These are phyloP conservation scores for Colletotrichum sp. DNA, from an alignment of 2,329 filamentous ascomycete species.

Conservation along the genomic window DNA sequence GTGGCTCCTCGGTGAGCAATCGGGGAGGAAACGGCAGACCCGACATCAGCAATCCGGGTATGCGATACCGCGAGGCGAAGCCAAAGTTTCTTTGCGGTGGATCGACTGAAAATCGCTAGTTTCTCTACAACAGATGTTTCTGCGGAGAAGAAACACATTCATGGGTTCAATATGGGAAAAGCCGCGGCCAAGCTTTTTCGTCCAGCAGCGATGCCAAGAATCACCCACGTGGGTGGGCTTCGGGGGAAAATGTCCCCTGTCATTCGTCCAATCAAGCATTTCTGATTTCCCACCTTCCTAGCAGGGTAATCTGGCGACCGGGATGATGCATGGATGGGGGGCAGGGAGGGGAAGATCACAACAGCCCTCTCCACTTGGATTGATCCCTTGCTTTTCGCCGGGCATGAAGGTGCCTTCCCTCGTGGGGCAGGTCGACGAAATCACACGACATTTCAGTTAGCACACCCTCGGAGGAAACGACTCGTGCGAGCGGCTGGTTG, in stretches of 20 bases:
- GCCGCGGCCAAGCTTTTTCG: slow-evolving; percentile 10
- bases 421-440: neutral
- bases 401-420: neutral
- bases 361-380: neutral
- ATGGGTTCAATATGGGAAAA: neutral
- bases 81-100: neutral
- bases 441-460: neutral
- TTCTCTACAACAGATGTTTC: fast-evolving
- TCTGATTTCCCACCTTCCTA: neutral
- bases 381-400: neutral
- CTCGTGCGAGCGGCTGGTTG: neutral
- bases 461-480: neutral
- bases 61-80: neutral
- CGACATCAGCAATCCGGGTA: neutral
- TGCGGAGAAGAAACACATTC: neutral
- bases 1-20: neutral
- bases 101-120: neutral
- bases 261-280: neutral
- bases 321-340: neutral
- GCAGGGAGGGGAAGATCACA: neutral
- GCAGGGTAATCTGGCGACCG: neutral
- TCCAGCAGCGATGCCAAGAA: slow-evolving; percentile 6
- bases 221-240: neutral
- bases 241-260: neutral
- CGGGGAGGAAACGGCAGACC: neutral